These are phyloP conservation scores for Aleurites moluccanus DNA, from an alignment of 441 rosid species.

Conservation along the genomic window DNA sequence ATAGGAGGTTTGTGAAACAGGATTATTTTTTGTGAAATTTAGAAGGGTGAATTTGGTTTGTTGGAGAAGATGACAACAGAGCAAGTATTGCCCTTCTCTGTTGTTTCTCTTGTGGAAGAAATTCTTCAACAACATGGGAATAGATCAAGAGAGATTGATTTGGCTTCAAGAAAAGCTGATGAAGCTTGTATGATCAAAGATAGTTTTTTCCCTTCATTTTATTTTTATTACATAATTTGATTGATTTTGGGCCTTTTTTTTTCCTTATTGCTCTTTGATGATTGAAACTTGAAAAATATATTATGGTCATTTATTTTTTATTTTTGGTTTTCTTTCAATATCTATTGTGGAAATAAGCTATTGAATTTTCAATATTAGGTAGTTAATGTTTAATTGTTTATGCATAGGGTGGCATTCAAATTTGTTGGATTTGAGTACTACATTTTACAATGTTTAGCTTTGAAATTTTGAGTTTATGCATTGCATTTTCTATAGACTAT, in stretches of 20 bases:
- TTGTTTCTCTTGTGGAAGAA: constrained; percentile 75
- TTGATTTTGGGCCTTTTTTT: constrained; percentile 1
- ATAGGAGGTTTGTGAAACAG: constrained; percentile 13
- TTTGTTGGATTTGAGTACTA: not conserved
- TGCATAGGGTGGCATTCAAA: not conserved
- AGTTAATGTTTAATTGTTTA: not conserved
- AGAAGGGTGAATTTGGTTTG: not conserved
- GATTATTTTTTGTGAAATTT: constrained; percentile 1
- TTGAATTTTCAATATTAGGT: constrained; percentile 7
- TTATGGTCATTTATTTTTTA: not conserved
- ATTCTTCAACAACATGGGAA: constrained; percentile 67
- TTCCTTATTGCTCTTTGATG: not conserved
- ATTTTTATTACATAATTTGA: not conserved
- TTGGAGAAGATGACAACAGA: constrained; percentile 49
- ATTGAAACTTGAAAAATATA: not conserved
- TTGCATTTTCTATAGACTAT: not conserved
- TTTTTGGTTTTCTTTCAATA: not conserved
- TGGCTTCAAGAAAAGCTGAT: constrained; percentile 50
- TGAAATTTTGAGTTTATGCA: not conserved
- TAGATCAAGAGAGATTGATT: constrained; percentile 42
- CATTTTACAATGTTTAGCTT: not conserved
- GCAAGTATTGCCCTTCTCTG: constrained; percentile 47
- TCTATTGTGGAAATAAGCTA: not conserved
- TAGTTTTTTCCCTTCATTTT: constrained; percentile 12
- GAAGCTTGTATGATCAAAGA: constrained; percentile 65